Evolutionary conservation across 176 grass and related monocot genomes (phyloP).

Genomic region (Musa schizocarpa): DNA sequence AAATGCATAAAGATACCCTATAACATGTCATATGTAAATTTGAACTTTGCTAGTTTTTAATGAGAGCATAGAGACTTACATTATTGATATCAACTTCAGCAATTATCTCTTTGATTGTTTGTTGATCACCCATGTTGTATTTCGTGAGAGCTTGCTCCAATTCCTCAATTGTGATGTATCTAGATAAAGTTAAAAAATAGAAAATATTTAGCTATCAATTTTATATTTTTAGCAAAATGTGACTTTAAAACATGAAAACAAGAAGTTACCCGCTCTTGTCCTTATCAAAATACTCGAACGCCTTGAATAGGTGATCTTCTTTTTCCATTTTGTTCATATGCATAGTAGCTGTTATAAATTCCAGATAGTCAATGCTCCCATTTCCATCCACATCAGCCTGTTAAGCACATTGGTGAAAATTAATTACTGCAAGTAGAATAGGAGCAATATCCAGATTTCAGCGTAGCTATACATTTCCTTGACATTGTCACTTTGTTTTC

Average conservation of each 20-base stretch:
- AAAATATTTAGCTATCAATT: not conserved
- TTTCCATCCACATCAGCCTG: slow-evolving; percentile 22
- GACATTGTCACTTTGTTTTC: too few species aligned
- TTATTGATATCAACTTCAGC: slow-evolving; percentile 15
- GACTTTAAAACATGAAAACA: not conserved
- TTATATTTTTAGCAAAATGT: not conserved
- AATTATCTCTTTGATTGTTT: slow-evolving; percentile 17
- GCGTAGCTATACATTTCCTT: not conserved
- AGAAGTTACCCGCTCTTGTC: slow-evolving; percentile 19
- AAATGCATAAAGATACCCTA: too few species aligned
- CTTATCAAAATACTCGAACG: slow-evolving; percentile 15
- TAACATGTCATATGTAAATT: too few species aligned
- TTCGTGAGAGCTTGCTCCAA: slow-evolving; percentile 10
- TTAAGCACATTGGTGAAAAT: not conserved
- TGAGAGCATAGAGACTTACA: not conserved
- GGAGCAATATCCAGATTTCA: not conserved
- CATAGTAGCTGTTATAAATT: slow-evolving; percentile 18
- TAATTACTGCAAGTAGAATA: not conserved
- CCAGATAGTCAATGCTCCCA: slow-evolving; percentile 18
- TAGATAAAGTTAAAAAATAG: not conserved
- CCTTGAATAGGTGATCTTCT: slow-evolving; percentile 19
- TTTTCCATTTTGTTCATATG: slow-evolving; percentile 24
- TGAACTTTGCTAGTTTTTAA: too few species aligned
- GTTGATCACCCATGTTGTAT: slow-evolving; percentile 12
- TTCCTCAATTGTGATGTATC: slow-evolving; percentile 16